Evolutionary conservation across 441 rosid genomes (phyloP), one percentile per base, ranked within the genome.

Genomic region (Corymbia calophylla): DNA sequence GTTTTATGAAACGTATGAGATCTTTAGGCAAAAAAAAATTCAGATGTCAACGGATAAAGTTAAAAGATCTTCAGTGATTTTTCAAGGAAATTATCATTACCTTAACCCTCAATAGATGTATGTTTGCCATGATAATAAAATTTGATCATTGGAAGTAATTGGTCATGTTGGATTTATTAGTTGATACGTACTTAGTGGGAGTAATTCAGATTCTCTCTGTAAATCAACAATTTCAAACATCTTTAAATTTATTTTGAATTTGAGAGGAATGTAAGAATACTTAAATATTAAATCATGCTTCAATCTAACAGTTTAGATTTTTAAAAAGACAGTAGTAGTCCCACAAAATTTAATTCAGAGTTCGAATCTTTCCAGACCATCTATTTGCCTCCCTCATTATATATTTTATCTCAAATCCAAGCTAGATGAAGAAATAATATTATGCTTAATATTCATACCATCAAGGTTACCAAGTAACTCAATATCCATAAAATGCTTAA

Each of bases 341-440:
- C 0, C 5, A 17, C 13, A 0, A 29, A 64, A 64, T 64, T 1
- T n/a, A 6, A n/a, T 32, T 2, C 0, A 17, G 0, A 68, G 25
- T 68, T 32, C 12, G 4, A 32, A 68, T 31, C 6, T 55, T 19
- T 55, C 9, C 1, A 19, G 5, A 9, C 5, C 58, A 55, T 7
- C 15, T 19, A 55, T 55, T 3, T 3, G 25, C 25, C 25, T 19
- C 25, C 23, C 13, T 68, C 35, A 17, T 8, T 68, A 31, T 68
- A 68, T 68, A 68, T 68, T 68, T 68, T 2, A 31, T 8, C 77
- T 66, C 77, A 31, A 66, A 12, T 31, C 44, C 18, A 68, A 6
- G 10, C 17, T 31, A 68, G 77, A 31, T 32, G 77, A 68, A 31
- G 44, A 68, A 31, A 68, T 1, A 68, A 44, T 31, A 32, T 68